Evolutionary conservation across 2,329 filamentous ascomycete genomes (phyloP), one percentile per base, ranked within the genome.

Genomic region (Ceratocystis smalleyi): DNA sequence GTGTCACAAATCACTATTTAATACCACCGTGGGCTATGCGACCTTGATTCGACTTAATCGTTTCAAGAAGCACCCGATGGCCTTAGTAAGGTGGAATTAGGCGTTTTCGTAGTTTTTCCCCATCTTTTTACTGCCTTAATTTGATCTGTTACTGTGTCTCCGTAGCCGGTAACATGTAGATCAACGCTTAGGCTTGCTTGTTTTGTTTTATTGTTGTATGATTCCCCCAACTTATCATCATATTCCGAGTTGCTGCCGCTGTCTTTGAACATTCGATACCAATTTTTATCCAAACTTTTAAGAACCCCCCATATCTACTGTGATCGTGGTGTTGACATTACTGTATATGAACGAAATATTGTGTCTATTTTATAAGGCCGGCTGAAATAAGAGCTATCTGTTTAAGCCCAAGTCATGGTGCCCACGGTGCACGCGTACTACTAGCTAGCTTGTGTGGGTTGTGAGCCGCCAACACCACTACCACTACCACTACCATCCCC

Each of bases 401-500:
- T 43, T 8, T 35, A 10, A 7, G 27, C 40, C 22, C 3, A 3
- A 24, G 19, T 64, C 72, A 73, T 68, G 73, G 76, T 0, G 77
- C 76, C 77, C 77, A 80, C 0, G 77, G 78, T 15, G 77, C 77
- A 68, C 75, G 78, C 5, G 77, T 79, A 30, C 77, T n/a, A n/a
- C n/a, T n/a, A n/a, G n/a, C n/a, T 67, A 1, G 30, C 63, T 47
- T 61, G 59, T 57, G 59, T 24, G 30, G 27, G 30, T 43, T 12
- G 40, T 7, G 62, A 35, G 10, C 22, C 51, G 30, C 72, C 7
- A 57, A 8, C 27, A 35, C 27, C 27, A 32, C 12, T 5, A 35
- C 27, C 27, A 32, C 12, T 5, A 35, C 27, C 27, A 30, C 8
- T 15, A 10, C 7, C 19, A 40, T 40, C 47, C 12, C 47, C n/a